These are phyloP conservation scores for Begonia fuchsioides DNA, from an alignment of 306 rosid species.

Conservation along the genomic window DNA sequence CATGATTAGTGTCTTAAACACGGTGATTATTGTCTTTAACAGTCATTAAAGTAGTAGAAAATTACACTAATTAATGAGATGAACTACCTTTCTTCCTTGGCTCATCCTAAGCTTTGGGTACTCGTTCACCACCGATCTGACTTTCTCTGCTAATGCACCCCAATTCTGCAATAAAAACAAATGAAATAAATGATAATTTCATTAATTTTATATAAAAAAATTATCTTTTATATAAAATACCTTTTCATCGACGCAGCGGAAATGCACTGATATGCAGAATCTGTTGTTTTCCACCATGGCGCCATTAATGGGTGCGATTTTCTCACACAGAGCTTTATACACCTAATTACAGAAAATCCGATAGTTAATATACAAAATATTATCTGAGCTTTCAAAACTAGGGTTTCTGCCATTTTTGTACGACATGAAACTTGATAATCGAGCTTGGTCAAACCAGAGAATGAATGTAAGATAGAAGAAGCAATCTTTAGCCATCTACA, in stretches of 20 bases:
- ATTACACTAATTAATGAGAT: no score
- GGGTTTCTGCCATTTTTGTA: no score
- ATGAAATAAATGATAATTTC: not conserved
- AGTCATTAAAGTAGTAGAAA: no score
- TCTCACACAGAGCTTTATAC: constrained; percentile 43
- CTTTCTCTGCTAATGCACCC: constrained; percentile 64
- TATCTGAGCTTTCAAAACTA: not conserved
- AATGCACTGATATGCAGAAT: constrained; percentile 85
- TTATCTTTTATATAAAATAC: constrained; percentile 23
- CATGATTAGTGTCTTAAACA: no score
- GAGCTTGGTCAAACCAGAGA: no score
- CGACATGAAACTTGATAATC: no score
- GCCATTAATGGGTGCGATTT: constrained; percentile 62
- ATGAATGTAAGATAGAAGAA: no score
- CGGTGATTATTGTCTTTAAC: no score
- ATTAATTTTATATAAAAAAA: constrained; percentile 3
- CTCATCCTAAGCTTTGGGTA: constrained; percentile 66
- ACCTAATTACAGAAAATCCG: constrained; percentile 27
- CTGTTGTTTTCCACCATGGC: constrained; percentile 82
- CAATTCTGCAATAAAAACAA: constrained; percentile 33
- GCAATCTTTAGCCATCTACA: no score
- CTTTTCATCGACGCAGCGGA: constrained; percentile 92
- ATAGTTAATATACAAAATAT: not conserved
- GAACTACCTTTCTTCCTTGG: constrained; percentile 38
- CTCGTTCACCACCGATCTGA: constrained; percentile 42